Evolutionary conservation across 108 stramenopile genomes (phyloP), one percentile per base, ranked within the genome.

Genomic region (Cylindrotheca closterium): DNA sequence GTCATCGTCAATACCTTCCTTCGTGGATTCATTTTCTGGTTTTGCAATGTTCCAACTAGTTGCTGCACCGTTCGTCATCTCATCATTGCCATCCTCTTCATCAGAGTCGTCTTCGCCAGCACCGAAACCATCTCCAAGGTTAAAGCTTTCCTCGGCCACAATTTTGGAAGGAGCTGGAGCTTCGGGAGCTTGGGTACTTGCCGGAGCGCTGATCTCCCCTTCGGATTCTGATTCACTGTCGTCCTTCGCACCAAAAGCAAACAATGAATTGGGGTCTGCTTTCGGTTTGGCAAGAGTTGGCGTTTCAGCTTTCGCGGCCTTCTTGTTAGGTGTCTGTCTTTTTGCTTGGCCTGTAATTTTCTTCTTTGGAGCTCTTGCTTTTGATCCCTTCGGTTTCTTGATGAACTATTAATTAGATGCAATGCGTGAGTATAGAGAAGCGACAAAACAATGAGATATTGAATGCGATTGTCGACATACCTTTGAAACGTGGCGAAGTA

Each of bases 401-500:
- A 73, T 58, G 47, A 58, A 79, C 60, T 68, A 45, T 18, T 48
- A 49, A 26, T 23, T 37, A 58, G 49, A 74, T 56, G 42, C 65
- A 22, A 28, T 26, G 22, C 54, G 34, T 26, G 60, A 56, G 27
- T 37, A 31, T 45, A 30, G 32, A 57, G 12, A 37, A 65, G 50
- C 30, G 51, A 58, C 51, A 33, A 49, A 22, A 46, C 30, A 21
- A 22, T 47, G 23, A 24, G 18, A 37, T 42, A 3, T 15, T 3
- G 3, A 57, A 8, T 18, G 31, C 28, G 18, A 3, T 46, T 47
- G 46, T 18, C 65, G 37, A 42, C 92, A 87, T 81, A 94, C 92
- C 92, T 94, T 87, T 47, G 65, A 75, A 29, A 94, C 86, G 55
- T 82, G 86, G 27, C 77, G 71, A 59, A 81, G 78, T 30, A 94